Base-by-base conservation (phyloP, 2,329 filamentous ascomycete genomes). In the Proliferodiscus dingleyae region DNA sequence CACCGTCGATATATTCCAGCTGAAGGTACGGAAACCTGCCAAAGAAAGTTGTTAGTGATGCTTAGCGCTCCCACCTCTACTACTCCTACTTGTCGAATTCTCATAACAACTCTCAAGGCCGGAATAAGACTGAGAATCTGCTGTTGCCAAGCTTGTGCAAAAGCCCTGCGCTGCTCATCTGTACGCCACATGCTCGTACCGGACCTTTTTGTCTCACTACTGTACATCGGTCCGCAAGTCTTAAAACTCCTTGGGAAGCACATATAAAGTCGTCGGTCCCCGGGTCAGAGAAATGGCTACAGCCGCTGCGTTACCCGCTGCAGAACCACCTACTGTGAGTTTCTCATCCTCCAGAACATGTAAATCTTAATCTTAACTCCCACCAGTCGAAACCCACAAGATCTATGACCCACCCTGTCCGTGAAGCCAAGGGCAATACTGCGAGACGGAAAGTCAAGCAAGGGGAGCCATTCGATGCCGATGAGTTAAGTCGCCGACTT, bases 401-500 rank as follows among this genome's bases (percentile, higher is more conserved):
- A 44, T 47, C 57, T 43, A 62, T 60, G 58, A 56, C 54, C 8
- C 41, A 57, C 29, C 54, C 57, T 18, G 30, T 56, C 23, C 51
- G 41, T 13, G 47, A 56, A 3, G 37, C 45, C 21, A 53, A 50
- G 24, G 34, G 26, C n/a, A 50, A 41, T 41, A 50, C 34, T 2
- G 46, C 42, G 19, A 57, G 45, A 40, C 22, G 24, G 37, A 62
- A 61, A 22, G 58, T 47, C 18, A 62, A 61, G 39, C 47, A 56
- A 41, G 55, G 53, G 13, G 52, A 67, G 24, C 66, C 69, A 15
- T 66, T 81, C 37, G 77, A 82, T 49, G 68, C 79, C 0, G 69
- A 74, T 22, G 78, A 83, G 45, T 63, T 83, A 22, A 69, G 71
- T 9, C 69, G 72, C 24, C 72, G 77, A 15, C 67, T 83, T 19